phyloP scores from a whole-genome alignment of 2,329 filamentous ascomycete species.

The Leptosphaerulina australis region DNA sequence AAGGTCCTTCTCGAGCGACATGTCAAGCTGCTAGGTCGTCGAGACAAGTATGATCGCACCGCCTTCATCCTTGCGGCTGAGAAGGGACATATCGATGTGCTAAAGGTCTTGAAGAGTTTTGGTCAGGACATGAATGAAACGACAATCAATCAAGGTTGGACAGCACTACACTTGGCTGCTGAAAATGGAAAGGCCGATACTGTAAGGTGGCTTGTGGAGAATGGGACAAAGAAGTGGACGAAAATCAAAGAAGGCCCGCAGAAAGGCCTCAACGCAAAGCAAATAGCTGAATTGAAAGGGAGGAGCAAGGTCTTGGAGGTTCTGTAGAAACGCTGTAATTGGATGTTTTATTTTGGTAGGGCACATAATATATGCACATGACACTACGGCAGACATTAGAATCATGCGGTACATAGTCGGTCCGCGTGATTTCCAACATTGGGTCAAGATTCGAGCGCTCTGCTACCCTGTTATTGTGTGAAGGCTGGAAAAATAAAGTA shows the following conservation, averaged over 20 bases:
- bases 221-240: constrained; percentile 18
- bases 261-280: constrained; percentile 19
- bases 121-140: constrained; percentile 25
- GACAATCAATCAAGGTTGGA: constrained; percentile 22
- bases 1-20: constrained; percentile 19
- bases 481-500: too few relatives aligned
- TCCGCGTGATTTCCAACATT: too few relatives aligned
- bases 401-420: too few relatives aligned
- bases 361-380: too few relatives aligned
- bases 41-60: constrained; percentile 19
- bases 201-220: constrained; percentile 16
- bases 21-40: constrained; percentile 3
- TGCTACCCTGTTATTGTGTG: too few relatives aligned
- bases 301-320: not conserved
- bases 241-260: constrained; percentile 15
- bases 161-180: constrained; percentile 24
- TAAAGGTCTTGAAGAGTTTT: constrained; percentile 17
- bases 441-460: too few relatives aligned
- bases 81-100: constrained; percentile 19
- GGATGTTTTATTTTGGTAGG: too few relatives aligned
- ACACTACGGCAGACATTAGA: too few relatives aligned
- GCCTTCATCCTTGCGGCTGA: constrained; percentile 23
- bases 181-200: constrained; percentile 19
- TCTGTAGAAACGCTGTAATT: too few relatives aligned
- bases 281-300: constrained; percentile 20